Evolutionary conservation across 768 basidiomycete genomes (phyloP).

Genomic region (Mycena belliarum): DNA sequence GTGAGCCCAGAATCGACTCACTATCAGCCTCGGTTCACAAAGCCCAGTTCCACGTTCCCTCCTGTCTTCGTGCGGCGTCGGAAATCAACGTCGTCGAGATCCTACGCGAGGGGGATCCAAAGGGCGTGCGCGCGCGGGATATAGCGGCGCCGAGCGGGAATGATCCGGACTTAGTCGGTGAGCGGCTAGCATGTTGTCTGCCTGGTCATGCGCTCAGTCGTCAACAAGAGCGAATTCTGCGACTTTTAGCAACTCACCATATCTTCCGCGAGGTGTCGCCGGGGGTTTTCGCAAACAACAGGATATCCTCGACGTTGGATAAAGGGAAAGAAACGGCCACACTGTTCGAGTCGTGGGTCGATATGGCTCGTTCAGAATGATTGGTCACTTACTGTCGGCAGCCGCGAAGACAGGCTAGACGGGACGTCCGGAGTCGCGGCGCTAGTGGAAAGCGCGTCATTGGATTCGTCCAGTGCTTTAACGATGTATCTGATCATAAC

Average conservation of each 20-base stretch:
- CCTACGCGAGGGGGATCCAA: too few relatives aligned
- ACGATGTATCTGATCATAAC: not conserved
- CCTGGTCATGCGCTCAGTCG: too few relatives aligned
- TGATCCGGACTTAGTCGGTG: slow-evolving; percentile 31
- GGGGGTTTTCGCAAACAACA: slow-evolving; percentile 34
- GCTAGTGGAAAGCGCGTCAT: slow-evolving; percentile 14
- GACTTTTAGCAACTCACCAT: slow-evolving; percentile 34
- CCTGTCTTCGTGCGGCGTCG: slow-evolving; percentile 21
- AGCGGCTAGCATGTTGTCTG: not conserved
- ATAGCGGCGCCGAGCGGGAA: slow-evolving; percentile 27
- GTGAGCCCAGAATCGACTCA: not conserved
- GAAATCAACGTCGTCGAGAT: slow-evolving; percentile 32
- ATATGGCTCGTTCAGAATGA: not conserved
- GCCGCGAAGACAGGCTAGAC: slow-evolving; percentile 7
- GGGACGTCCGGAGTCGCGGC: slow-evolving; percentile 19
- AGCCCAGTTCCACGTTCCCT: slow-evolving; percentile 22
- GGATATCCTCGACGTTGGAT: slow-evolving; percentile 31
- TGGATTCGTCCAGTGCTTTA: too few relatives aligned
- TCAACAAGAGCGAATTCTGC: slow-evolving; percentile 34
- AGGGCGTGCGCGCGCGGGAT: slow-evolving; percentile 16
- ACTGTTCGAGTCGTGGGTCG: slow-evolving; percentile 15
- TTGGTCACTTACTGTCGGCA: not conserved
- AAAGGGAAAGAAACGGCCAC: slow-evolving; percentile 18
- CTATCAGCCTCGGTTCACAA: not conserved
- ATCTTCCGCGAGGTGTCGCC: slow-evolving; percentile 34